These are phyloP conservation scores for Lasiodiplodia citricola DNA, from an alignment of 2,329 filamentous ascomycete species.

Conservation along the genomic window DNA sequence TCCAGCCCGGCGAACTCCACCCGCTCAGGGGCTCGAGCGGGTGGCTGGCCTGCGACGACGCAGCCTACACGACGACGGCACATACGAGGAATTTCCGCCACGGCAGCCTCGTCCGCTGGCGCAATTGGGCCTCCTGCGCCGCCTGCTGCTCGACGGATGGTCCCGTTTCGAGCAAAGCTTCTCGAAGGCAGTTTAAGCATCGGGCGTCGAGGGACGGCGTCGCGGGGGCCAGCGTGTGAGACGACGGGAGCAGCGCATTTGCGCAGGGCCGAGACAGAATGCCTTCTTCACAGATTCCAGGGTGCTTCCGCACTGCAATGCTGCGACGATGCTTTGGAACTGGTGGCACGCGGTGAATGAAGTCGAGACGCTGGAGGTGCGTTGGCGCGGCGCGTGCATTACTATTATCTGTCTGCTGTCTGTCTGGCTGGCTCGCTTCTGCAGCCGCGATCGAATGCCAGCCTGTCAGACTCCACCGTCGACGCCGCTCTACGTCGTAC, in stretches of 20 bases:
- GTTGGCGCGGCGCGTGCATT: conserved; percentile 19
- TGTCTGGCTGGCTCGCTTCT: conserved; percentile 4
- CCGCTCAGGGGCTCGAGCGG: conserved; percentile 19
- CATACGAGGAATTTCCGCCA: neutral
- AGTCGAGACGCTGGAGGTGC: conserved; percentile 19
- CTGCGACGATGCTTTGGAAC: conserved; percentile 10
- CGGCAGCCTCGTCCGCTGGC: neutral
- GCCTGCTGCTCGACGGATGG: neutral
- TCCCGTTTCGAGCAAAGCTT: conserved; percentile 9
- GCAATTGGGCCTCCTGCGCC: neutral
- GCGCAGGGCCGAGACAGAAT: conserved; percentile 3
- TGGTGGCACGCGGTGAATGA: neutral
- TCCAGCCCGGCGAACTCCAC: conserved; percentile 18
- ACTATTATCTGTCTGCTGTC: conserved; percentile 9
- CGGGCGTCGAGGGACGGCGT: neutral
- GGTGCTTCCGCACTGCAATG: neutral
- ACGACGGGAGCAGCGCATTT: conserved; percentile 20
- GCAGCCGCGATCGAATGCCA: conserved; percentile 4
- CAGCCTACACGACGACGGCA: neutral
- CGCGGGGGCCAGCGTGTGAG: conserved; percentile 2
- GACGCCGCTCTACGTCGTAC: neutral
- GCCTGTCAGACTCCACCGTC: conserved; percentile 20
- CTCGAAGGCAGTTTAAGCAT: neutral
- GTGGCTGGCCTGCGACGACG: conserved; percentile 8
- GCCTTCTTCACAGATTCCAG: conserved; percentile 18